phyloP scores from a whole-genome alignment of 2,329 filamentous ascomycete genomes.

The Trichophyton rubrum region DNA sequence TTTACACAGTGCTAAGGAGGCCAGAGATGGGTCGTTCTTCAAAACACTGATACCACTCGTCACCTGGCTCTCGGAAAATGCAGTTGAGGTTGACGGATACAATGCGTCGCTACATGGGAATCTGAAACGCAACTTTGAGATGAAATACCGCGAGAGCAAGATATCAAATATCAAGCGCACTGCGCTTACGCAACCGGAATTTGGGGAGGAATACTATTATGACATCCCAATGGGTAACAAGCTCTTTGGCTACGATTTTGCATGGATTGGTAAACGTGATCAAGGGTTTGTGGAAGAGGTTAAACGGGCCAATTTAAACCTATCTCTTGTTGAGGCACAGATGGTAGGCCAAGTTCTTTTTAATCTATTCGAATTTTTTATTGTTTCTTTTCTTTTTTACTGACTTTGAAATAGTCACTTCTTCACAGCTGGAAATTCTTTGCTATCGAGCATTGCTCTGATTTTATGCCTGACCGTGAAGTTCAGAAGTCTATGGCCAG shows the following conservation, averaged over 20 bases:
- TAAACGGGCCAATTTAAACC: constrained; percentile 72
- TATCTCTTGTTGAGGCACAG: constrained; percentile 86
- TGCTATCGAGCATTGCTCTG: constrained; percentile 67
- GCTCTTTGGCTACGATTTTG: constrained; percentile 63
- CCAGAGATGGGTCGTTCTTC: constrained; percentile 54
- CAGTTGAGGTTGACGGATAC: constrained; percentile 66
- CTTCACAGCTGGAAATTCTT: constrained; percentile 85
- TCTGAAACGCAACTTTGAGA: constrained; percentile 70
- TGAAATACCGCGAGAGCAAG: constrained; percentile 59
- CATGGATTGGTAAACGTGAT: constrained; percentile 56
- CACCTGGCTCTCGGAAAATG: constrained; percentile 67
- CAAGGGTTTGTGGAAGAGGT: constrained; percentile 75
- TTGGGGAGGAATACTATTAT: constrained; percentile 75
- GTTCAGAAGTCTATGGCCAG: constrained; percentile 59
- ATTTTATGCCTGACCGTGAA: constrained; percentile 40
- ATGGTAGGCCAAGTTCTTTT: constrained; percentile 45
- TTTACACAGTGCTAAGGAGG: constrained; percentile 71
- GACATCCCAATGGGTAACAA: constrained; percentile 61
- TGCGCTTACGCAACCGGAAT: constrained; percentile 47
- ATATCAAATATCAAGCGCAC: constrained; percentile 74
- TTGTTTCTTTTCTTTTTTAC: neutral
- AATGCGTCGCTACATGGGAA: constrained; percentile 79
- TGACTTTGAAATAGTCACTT: constrained; percentile 44
- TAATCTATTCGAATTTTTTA: neutral
- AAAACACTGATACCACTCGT: constrained; percentile 62